Conservation (phyloP, 371 early-diverging fungal genomes). For the Rhizopus delemar region DNA sequence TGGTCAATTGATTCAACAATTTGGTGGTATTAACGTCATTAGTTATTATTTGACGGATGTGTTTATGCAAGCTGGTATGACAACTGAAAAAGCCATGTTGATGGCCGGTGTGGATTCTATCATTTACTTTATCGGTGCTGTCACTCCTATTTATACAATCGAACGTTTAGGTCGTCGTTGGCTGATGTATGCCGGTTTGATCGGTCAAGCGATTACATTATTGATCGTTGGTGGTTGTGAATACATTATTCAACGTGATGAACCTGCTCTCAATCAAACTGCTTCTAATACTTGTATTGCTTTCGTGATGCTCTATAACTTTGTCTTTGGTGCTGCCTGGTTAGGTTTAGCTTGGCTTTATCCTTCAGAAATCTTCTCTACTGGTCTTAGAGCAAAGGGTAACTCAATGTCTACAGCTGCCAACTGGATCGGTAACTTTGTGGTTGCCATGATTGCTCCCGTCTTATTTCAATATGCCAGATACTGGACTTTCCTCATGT, state of each 20-base stretch:
- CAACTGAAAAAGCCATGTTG: conserved; percentile 42
- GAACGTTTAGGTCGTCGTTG: conserved; percentile 48
- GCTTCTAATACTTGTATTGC: conserved; percentile 46
- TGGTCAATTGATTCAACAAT: conserved; percentile 53
- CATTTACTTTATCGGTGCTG: conserved; percentile 53
- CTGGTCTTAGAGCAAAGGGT: conserved; percentile 51
- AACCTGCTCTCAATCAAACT: conserved; percentile 19
- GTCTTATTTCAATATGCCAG: conserved; percentile 57
- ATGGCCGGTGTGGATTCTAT: conserved; percentile 53
- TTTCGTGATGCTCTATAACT: conserved; percentile 45
- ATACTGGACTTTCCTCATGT: conserved; percentile 58
- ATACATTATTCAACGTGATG: conserved; percentile 29
- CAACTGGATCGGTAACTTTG: conserved; percentile 63
- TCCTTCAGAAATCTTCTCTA: conserved; percentile 70
- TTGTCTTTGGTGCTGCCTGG: conserved; percentile 62
- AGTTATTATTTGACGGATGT: conserved; percentile 50
- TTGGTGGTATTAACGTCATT: conserved; percentile 48
- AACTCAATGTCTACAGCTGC: conserved; percentile 54
- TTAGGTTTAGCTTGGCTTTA: conserved; percentile 57
- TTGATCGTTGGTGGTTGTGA: conserved; percentile 47
- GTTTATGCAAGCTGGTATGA: conserved; percentile 48
- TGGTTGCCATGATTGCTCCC: conserved; percentile 47
- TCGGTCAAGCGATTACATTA: conserved; percentile 40
- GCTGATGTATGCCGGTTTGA: conserved; percentile 43
- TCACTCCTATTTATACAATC: conserved; percentile 50